A percentile compares a stretch with the other conserved stretches of the same genome.
Evolutionary conservation across 176 grass and related monocot genomes (phyloP).

Genomic region (Hsuehochloa calcarea): DNA sequence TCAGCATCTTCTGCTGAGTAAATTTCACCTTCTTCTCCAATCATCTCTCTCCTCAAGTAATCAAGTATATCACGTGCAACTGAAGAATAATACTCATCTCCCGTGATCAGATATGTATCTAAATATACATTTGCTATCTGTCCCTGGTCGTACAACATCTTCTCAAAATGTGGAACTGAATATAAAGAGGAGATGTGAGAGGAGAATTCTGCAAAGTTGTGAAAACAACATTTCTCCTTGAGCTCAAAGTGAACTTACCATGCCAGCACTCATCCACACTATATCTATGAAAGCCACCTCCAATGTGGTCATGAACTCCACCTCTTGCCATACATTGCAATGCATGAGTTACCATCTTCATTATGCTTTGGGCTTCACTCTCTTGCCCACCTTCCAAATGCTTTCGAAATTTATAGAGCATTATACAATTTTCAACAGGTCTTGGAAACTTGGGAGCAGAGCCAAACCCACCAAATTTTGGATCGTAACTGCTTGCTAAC

Average conservation of each 20-base stretch:
- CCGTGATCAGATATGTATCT: conserved; percentile 74
- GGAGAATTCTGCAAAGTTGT: background rate
- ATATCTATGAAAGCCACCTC: conserved; percentile 96
- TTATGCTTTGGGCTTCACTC: conserved; percentile 55
- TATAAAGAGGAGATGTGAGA: conserved; percentile 14
- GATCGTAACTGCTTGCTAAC: conserved; percentile 69
- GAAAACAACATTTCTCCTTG: background rate
- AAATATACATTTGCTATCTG: conserved; percentile 86
- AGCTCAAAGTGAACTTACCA: conserved; percentile 45
- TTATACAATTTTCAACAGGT: conserved; percentile 76
- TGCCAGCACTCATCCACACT: conserved; percentile 98
- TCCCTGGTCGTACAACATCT: conserved; percentile 97
- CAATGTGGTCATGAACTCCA: conserved; percentile 89
- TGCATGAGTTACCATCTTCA: conserved; percentile 78
- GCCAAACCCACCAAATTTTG: conserved; percentile 87
- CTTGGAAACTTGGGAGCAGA: conserved; percentile 94
- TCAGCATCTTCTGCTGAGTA: conserved; percentile 98
- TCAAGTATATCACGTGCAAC: conserved; percentile 81
- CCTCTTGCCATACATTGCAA: conserved; percentile 92
- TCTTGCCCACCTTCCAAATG: conserved; percentile 47
- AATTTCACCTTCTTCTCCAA: conserved; percentile 85
- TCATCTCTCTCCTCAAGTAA: conserved; percentile 96
- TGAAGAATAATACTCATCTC: conserved; percentile 65
- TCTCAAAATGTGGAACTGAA: conserved; percentile 98
- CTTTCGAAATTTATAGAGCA: conserved; percentile 77